Conservation (phyloP, 2,329 filamentous ascomycete genomes). For the Monilinia aucupariae region DNA sequence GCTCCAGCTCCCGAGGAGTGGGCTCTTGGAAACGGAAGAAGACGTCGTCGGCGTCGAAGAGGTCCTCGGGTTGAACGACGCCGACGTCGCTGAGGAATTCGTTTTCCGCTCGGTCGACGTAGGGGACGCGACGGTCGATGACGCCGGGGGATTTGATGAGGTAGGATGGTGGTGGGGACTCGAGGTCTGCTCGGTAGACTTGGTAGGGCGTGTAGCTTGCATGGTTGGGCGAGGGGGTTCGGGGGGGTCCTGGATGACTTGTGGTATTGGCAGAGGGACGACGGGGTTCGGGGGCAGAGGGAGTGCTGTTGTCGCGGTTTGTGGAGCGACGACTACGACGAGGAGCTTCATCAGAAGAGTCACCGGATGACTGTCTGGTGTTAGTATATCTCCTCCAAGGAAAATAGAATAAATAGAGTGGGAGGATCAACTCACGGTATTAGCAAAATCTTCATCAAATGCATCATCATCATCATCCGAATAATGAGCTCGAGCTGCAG, state of each 20-base stretch:
- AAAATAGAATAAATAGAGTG: not conserved
- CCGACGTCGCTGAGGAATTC: not conserved
- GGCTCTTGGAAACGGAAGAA: not conserved
- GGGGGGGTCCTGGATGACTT: not conserved
- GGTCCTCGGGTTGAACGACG: not conserved
- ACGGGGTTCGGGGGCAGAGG: not conserved
- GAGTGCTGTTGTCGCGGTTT: too few species aligned
- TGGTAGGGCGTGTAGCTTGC: not conserved
- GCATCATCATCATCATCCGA: too few species aligned
- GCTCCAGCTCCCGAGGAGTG: not conserved
- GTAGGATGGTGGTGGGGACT: slow-evolving; percentile 3
- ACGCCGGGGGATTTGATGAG: not conserved
- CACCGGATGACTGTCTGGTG: not conserved
- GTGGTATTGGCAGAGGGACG: not conserved
- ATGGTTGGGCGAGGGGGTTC: not conserved
- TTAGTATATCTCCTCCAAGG: not conserved
- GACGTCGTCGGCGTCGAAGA: slow-evolving; percentile 7
- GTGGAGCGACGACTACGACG: not conserved
- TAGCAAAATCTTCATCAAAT: too few species aligned
- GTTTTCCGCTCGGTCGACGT: not conserved
- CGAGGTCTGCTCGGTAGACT: not conserved
- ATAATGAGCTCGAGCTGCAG: too few species aligned
- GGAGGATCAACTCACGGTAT: not conserved
- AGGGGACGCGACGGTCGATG: not conserved
- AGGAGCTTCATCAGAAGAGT: not conserved